A percentile compares a stretch with the other conserved stretches of the same genome.
Conservation (phyloP, 1,284 basidiomycete species). For the Vanrija humicola region DNA sequence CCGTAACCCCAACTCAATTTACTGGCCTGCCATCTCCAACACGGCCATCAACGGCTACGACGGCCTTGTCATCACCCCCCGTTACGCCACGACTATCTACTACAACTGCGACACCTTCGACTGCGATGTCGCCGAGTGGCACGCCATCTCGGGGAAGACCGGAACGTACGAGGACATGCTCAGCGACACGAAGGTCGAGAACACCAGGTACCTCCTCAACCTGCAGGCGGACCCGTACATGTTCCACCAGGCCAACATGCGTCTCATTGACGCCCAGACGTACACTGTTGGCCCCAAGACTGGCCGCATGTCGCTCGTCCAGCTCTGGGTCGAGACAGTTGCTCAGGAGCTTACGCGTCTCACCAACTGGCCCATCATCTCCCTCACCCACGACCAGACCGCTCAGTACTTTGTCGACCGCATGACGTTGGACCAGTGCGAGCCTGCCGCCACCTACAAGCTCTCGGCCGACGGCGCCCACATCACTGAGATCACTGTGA, state of each 20-base stretch:
- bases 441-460: not conserved
- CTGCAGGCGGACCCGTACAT: conserved; percentile 10
- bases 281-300: conserved; percentile 6
- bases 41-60: conserved; percentile 3
- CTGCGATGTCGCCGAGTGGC: conserved; percentile 10
- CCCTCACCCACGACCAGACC: conserved; percentile 5
- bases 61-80: conserved; percentile 5
- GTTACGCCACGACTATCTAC: conserved; percentile 8
- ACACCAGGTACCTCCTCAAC: conserved; percentile 3
- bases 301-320: conserved; percentile 10
- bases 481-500: conserved; percentile 1
- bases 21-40: conserved; percentile 5
- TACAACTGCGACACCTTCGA: conserved; percentile 12
- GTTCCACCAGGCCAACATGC: conserved; percentile 16
- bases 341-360: conserved; percentile 3
- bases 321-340: conserved; percentile 10
- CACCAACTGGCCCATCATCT: conserved; percentile 10
- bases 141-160: conserved; percentile 4
- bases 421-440: conserved; percentile 3
- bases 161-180: conserved; percentile 5
- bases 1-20: not conserved
- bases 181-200: not conserved
- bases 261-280: conserved; percentile 3
- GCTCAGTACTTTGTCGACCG: conserved; percentile 10
- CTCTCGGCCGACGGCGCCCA: not conserved